Base-by-base conservation (phyloP, 2,329 filamentous ascomycete genomes). In the Aureobasidium sp. region DNA sequence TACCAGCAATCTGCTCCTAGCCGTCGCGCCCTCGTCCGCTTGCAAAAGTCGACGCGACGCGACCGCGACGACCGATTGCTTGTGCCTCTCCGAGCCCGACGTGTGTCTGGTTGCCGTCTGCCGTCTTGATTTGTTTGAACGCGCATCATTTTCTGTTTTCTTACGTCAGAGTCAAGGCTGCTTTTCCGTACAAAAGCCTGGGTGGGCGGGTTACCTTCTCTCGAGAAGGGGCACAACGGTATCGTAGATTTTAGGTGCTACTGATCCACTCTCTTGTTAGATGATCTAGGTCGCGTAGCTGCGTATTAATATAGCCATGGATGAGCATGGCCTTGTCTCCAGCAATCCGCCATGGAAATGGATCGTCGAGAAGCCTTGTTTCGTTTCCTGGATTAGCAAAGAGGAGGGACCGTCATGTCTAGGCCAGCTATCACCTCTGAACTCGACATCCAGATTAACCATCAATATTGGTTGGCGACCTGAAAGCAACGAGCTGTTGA, bases 21-120 rank as follows among this genome's bases (percentile, higher is more conserved):
- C 51, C 37, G 51, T 55, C 25, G 2, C 51, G 31, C 34, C 20
- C 9, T n/a, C 17, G 37, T 42, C 51, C 51, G 22, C 37, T 42
- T 15, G 31, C 22, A 25, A 42, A 20, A 25, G 51, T 37, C 51
- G 51, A 55, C 51, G 51, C 51, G 51, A 44, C 51, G 51, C 25
- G 51, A 42, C 37, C 51, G 51, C 51, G 51, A 55, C 51, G 37
- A 55, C 49, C 27, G 51, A 20, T 55, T 11, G 22, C 27, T 55
- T 17, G 51, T 42, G 31, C 37, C 37, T 55, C 51, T 37, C 39
- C 51, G 8, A 29, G 51, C 51, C 51, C 51, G 51, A 55, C 51
- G 51, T 37, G 51, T 55, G 51, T 42, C 25, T 41, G 36, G 25
- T 55, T 55, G 15, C 14, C 51, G 51, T 55, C 51, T 55, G 11